Evolutionary conservation across 345 rosid genomes (phyloP).

Genomic region (Rubroshorea leprosula): DNA sequence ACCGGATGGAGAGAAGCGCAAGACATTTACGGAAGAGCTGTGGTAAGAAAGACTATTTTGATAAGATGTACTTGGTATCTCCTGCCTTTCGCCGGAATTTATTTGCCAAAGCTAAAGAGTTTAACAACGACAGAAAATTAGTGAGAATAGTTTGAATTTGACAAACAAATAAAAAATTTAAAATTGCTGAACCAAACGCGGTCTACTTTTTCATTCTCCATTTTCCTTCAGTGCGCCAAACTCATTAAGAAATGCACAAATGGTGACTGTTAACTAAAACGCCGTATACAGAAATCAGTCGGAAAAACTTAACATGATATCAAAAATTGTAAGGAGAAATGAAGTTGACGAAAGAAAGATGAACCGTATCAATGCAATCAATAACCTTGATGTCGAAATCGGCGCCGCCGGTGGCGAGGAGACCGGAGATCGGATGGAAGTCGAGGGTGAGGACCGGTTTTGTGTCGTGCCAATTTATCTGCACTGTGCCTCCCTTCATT

Average conservation of each 20-base stretch:
- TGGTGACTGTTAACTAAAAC: no score
- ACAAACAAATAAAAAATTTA: not conserved
- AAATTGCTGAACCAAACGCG: not conserved
- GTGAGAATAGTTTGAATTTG: not conserved
- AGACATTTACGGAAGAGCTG: conserved; percentile 63
- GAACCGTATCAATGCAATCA: not conserved
- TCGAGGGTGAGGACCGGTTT: conserved; percentile 89
- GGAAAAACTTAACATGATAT: not conserved
- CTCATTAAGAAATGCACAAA: not conserved
- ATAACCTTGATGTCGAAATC: conserved; percentile 86
- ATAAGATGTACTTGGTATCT: conserved; percentile 65
- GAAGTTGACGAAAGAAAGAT: not conserved
- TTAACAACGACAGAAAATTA: conserved; percentile 8
- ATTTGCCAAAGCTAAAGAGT: conserved; percentile 61
- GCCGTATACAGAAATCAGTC: not conserved
- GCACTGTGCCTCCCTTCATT: conserved; percentile 95
- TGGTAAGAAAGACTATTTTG: conserved; percentile 79
- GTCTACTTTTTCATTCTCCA: not conserved
- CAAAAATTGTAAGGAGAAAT: not conserved
- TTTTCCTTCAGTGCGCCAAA: not conserved
- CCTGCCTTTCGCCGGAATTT: conserved; percentile 47
- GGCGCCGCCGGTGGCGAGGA: conserved; percentile 98
- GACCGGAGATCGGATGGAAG: conserved; percentile 69
- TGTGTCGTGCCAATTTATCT: conserved; percentile 88
- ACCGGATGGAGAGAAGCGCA: conserved; percentile 90